Evolutionary conservation across 352 stramenopile genomes (phyloP), one percentile per base, ranked within the genome.

Genomic region (Elongisporangium undulatum): DNA sequence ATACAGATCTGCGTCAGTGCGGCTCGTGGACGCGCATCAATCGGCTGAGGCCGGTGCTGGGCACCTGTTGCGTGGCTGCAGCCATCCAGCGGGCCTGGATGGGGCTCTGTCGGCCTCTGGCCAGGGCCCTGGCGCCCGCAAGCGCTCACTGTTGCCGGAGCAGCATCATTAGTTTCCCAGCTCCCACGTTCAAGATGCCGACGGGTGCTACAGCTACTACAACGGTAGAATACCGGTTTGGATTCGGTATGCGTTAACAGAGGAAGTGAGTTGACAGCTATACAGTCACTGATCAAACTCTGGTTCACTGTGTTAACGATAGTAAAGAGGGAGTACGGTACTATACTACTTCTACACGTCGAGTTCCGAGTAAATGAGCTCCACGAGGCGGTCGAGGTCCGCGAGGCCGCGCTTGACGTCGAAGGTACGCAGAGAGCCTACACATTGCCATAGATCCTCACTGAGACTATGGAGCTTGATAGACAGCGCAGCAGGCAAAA

Each of bases 381-480:
- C 62, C 50, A 92, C 71, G 45, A 95, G 83, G 58, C 89, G 84
- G 58, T 85, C 71, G 22, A 96, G 67, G 38, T 96, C 87, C 0
- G 80, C 84, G 19, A 96, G 72, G 12, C 88, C 88, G 54, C 87
- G 85, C 67, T 94, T 96, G 24, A 96, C 87, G 50, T 93, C 76
- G 55, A 96, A 96, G 51, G 84, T 94, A 49, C 68, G 70, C 50
- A 97, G 63, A 19, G 69, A 77, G n/a, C 88, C 76, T 73, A 48
- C 8, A 21, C 6, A 20, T 56, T 7, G 52, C n/a, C 54, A 17
- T 4, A 26, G 16, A 26, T 20, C n/a, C 20, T 17, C 16, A 29
- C 39, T 22, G 7, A 20, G 15, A 55, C 22, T 52, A 9, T 24
- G 7, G 20, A 4, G 10, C 12, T 19, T 23, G 26, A 15, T 23